These are phyloP conservation scores for Calycina herbarum DNA, from an alignment of 2,329 filamentous ascomycete species.

Conservation along the genomic window DNA sequence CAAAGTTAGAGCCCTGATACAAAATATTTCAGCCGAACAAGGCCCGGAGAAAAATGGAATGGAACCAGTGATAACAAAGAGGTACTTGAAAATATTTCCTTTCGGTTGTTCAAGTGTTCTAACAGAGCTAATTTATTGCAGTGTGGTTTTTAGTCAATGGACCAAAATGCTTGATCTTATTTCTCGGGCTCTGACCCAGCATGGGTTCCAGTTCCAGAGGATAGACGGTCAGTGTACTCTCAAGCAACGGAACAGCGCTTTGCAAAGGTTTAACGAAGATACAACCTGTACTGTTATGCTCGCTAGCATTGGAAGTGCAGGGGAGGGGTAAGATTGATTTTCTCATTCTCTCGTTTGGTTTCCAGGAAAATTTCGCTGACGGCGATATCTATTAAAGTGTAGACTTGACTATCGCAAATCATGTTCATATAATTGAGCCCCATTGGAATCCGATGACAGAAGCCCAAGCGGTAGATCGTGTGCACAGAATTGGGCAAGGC, in stretches of 20 bases:
- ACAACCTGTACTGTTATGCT: slow-evolving; percentile 5
- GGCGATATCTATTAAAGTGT: neutral
- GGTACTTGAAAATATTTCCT: neutral
- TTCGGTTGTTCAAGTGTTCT: neutral
- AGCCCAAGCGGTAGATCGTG: slow-evolving; percentile 29
- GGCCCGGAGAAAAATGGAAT: neutral
- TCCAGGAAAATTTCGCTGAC: neutral
- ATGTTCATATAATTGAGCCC: slow-evolving; percentile 32
- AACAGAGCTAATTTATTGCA: slow-evolving; percentile 2
- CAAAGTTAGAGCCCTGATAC: neutral
- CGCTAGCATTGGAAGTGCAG: slow-evolving; percentile 5
- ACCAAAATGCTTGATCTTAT: slow-evolving; percentile 10
- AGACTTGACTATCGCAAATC: slow-evolving; percentile 26
- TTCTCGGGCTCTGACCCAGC: neutral
- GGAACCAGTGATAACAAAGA: neutral
- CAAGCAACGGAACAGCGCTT: neutral
- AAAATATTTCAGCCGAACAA: neutral
- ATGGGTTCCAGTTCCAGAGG: slow-evolving; percentile 9
- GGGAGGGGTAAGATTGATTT: neutral
- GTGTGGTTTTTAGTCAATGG: slow-evolving; percentile 10
- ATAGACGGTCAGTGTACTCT: neutral
- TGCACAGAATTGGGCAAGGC: slow-evolving; percentile 28
- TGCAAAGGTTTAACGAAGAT: slow-evolving; percentile 3
- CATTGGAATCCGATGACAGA: slow-evolving; percentile 37
- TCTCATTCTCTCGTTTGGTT: neutral